Conservation (phyloP, 1,139 yeast genomes). For the Yamadazyma friedrichii region DNA sequence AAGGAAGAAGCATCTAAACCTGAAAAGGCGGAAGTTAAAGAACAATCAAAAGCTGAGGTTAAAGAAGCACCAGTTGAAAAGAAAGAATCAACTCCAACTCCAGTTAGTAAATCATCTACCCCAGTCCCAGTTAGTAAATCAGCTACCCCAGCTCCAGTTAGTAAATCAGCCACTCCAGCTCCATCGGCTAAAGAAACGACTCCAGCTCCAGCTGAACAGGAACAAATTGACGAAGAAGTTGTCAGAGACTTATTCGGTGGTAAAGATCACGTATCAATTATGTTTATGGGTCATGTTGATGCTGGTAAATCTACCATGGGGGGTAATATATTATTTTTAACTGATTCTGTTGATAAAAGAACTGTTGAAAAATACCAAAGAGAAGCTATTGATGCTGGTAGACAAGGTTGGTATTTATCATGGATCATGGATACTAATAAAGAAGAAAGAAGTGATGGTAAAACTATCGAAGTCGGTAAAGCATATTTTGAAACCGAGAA, state of each 20-base stretch:
- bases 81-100: conserved; percentile 29
- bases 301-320: conserved; percentile 99
- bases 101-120: too few species aligned
- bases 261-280: conserved; percentile 93
- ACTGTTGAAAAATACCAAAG: conserved; percentile 98
- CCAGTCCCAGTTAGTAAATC: conserved; percentile 2
- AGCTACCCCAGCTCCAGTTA: conserved; percentile 9
- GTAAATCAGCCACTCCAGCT: conserved; percentile 18
- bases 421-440: conserved; percentile 99
- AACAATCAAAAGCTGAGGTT: conserved; percentile 12
- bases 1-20: conserved; percentile 12
- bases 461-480: conserved; percentile 97
- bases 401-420: conserved; percentile 98
- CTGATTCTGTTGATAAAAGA: conserved; percentile 98
- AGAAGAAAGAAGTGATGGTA: conserved; percentile 98
- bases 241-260: conserved; percentile 94
- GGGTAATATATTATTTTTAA: conserved; percentile 87
- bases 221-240: conserved; percentile 81
- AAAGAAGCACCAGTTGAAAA: conserved; percentile 14
- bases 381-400: conserved; percentile 98
- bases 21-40: conserved; percentile 11
- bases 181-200: conserved; percentile 18
- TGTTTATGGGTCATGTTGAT: conserved; percentile 99
- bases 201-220: conserved; percentile 59
- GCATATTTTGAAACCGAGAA: conserved; percentile 96